Percentiles rank a stretch among this genome's conserved stretches.
These are phyloP conservation scores for Talinum fruticosum DNA, from an alignment of 148 eudicot species.

Conservation along the genomic window DNA sequence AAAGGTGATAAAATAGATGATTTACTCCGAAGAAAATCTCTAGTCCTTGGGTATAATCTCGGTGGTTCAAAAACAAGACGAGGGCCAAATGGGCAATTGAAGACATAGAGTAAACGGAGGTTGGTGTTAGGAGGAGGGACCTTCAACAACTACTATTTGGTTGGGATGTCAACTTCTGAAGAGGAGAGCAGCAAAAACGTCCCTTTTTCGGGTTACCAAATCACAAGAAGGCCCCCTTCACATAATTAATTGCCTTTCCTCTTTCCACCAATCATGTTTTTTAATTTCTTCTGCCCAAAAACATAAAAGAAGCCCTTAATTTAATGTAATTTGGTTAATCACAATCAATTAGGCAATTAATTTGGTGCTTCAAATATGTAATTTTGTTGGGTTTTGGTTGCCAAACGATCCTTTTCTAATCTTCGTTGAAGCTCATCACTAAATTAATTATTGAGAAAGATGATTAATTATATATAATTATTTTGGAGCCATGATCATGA, in stretches of 20 bases:
- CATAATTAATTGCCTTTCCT: not conserved
- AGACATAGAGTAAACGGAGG: not conserved
- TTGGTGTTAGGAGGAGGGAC: constrained; percentile 16
- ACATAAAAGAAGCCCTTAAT: too few relatives aligned
- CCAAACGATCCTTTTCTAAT: not conserved
- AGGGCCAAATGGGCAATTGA: constrained; percentile 5
- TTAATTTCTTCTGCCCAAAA: not conserved
- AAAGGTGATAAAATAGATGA: too few relatives aligned
- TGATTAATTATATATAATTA: too few relatives aligned
- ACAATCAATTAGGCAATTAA: not conserved
- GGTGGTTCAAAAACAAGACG: too few relatives aligned
- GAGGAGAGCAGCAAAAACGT: constrained; percentile 20
- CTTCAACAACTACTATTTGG: constrained; percentile 30
- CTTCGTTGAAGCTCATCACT: too few relatives aligned
- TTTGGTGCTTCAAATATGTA: not conserved
- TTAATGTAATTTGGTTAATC: not conserved
- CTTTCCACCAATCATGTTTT: not conserved
- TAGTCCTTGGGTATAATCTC: not conserved
- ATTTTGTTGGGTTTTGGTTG: not conserved
- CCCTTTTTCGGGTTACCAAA: constrained; percentile 12
- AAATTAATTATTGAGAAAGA: too few relatives aligned
- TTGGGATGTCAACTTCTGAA: constrained; percentile 24
- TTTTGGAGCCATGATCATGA: too few relatives aligned
- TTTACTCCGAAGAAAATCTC: not conserved
- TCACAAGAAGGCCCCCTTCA: not conserved